phyloP scores from a whole-genome alignment of 2,329 filamentous ascomycete species.

The Penicillium hordei region DNA sequence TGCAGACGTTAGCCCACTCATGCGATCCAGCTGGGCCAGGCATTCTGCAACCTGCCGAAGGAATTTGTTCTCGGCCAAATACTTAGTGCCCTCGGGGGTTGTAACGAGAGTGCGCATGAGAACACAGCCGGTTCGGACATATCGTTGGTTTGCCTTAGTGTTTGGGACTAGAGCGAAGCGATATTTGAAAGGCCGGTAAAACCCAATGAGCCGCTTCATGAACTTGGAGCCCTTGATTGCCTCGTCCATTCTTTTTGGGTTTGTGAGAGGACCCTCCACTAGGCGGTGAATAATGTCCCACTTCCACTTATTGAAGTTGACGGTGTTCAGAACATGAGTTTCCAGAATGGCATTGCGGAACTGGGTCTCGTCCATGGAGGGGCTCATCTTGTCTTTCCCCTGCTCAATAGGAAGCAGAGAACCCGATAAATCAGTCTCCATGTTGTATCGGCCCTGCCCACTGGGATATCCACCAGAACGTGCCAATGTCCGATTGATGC shows the following conservation, averaged over 20 bases:
- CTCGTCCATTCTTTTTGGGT: constrained; percentile 88
- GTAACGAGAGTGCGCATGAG: constrained; percentile 84
- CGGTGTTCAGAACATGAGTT: constrained; percentile 81
- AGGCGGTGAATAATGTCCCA: constrained; percentile 91
- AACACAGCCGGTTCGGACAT: constrained; percentile 84
- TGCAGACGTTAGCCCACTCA: constrained; percentile 66
- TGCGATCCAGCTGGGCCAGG: constrained; percentile 88
- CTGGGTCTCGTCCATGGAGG: constrained; percentile 63
- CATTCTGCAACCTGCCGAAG: constrained; percentile 93
- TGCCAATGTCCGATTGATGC: constrained; percentile 89
- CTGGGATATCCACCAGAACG: constrained; percentile 61
- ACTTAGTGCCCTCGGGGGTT: constrained; percentile 78
- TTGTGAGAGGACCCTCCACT: constrained; percentile 88
- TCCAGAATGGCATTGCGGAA: constrained; percentile 65
- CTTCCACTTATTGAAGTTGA: constrained; percentile 94
- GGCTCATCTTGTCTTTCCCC: constrained; percentile 57
- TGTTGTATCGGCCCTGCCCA: constrained; percentile 42
- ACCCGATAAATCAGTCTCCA: constrained; percentile 48
- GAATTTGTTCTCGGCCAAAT: constrained; percentile 87
- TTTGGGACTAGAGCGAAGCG: constrained; percentile 88
- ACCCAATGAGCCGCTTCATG: constrained; percentile 89
- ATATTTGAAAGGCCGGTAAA: constrained; percentile 95
- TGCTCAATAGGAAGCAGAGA: constrained; percentile 41
- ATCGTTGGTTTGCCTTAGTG: constrained; percentile 90
- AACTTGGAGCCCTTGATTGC: constrained; percentile 95